Conservation (phyloP, 2,329 filamentous ascomycete genomes). For the Beauveria bassiana region DNA sequence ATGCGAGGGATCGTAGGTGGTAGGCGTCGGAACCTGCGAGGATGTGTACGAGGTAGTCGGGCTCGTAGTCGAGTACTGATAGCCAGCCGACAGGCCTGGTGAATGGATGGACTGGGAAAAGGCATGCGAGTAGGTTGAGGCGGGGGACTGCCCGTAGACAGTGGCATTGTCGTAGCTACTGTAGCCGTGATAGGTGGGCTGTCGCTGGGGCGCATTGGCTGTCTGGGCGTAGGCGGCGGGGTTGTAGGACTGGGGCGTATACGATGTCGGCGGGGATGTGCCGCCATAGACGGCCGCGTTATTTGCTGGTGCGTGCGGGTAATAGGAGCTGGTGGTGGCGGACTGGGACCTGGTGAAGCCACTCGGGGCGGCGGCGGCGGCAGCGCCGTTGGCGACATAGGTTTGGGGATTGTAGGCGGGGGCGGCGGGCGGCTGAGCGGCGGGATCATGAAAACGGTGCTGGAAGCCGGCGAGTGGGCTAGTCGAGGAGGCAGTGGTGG, state of each 20-base stretch:
- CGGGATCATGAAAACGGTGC: constrained; percentile 40
- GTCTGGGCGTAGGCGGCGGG: constrained; percentile 48
- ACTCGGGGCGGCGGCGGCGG: constrained; percentile 11
- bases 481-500: constrained; percentile 22
- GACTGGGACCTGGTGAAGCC: constrained; percentile 40
- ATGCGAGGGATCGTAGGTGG: constrained; percentile 29
- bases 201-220: constrained; percentile 40
- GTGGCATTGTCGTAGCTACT: constrained; percentile 37
- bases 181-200: constrained; percentile 43
- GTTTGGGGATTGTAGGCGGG: constrained; percentile 64
- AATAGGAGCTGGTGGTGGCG: constrained; percentile 42
- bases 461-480: constrained; percentile 43
- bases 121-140: constrained; percentile 24
- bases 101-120: constrained; percentile 22
- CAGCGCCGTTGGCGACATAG: constrained; percentile 33
- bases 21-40: constrained; percentile 22
- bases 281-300: constrained; percentile 27
- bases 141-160: constrained; percentile 31
- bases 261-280: constrained; percentile 34
- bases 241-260: constrained; percentile 49
- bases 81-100: constrained; percentile 26
- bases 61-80: constrained; percentile 34
- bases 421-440: constrained; percentile 38
- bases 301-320: constrained; percentile 30
- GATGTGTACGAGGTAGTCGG: constrained; percentile 21